A percentile compares a stretch with the other conserved stretches of the same genome.
These are phyloP conservation scores for Zalaria sp. DNA, from an alignment of 2,329 filamentous ascomycete genomes.

Conservation along the genomic window DNA sequence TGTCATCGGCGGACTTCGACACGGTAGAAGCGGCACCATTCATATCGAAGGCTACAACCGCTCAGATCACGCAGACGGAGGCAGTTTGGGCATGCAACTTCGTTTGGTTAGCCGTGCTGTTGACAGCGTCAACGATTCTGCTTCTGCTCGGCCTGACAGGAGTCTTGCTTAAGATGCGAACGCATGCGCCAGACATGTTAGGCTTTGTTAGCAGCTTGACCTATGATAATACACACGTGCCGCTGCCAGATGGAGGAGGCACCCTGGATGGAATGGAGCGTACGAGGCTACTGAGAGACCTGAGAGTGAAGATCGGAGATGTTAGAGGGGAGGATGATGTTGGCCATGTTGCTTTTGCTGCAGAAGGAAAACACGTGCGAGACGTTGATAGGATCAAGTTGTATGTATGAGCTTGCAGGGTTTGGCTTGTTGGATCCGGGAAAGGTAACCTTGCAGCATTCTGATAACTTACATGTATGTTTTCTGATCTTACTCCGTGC, in stretches of 20 bases:
- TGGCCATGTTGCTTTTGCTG: conserved; percentile 22
- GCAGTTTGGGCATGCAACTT: conserved; percentile 16
- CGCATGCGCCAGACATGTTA: conserved; percentile 20
- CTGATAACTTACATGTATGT: too few species aligned
- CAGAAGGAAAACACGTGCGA: background rate
- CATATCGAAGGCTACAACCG: conserved; percentile 15
- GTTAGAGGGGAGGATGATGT: conserved; percentile 14
- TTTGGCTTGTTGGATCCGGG: too few species aligned
- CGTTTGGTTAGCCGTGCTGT: conserved; percentile 15
- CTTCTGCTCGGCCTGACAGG: conserved; percentile 10
- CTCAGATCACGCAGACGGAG: conserved; percentile 4
- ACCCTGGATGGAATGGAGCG: conserved; percentile 20
- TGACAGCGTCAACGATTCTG: conserved; percentile 10
- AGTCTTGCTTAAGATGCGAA: conserved; percentile 14
- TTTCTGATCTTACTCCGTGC: too few species aligned
- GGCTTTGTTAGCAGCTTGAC: conserved; percentile 23
- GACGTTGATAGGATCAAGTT: background rate
- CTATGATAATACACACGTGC: conserved; percentile 20
- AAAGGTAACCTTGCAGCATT: too few species aligned
- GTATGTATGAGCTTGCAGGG: background rate
- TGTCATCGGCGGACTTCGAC: background rate
- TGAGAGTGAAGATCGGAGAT: conserved; percentile 18
- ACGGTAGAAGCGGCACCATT: conserved; percentile 8
- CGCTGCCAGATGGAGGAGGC: conserved; percentile 15
- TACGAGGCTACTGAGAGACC: conserved; percentile 18